Evolutionary conservation across 1,284 basidiomycete species (phyloP).

Genomic region (Moniliophthora roreri): DNA sequence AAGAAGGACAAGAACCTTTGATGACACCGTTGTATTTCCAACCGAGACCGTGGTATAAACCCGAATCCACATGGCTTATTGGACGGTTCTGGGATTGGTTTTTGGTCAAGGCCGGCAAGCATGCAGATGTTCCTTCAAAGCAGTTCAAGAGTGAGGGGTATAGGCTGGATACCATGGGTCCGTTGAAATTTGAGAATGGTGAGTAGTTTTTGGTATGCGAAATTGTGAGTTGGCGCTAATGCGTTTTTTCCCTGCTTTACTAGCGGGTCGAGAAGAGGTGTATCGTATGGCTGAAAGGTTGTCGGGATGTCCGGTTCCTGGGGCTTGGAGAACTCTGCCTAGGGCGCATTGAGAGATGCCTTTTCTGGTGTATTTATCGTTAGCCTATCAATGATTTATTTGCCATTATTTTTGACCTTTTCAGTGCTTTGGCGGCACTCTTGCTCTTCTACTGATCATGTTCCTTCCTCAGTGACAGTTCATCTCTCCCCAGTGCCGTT

Average conservation of each 20-base stretch:
- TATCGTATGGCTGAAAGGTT: slow-evolving; percentile 35
- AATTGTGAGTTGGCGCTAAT: no score
- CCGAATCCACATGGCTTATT: slow-evolving; percentile 24
- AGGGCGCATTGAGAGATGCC: no score
- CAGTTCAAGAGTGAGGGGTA: slow-evolving; percentile 29
- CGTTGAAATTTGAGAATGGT: slow-evolving; percentile 1
- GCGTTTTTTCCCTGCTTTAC: background rate
- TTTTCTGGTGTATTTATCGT: no score
- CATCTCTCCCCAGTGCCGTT: no score
- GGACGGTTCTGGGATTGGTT: slow-evolving; percentile 18
- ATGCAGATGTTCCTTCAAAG: slow-evolving; percentile 33
- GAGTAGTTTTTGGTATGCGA: background rate
- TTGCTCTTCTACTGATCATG: no score
- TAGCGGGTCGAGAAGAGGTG: slow-evolving; percentile 38
- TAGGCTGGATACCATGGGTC: slow-evolving; percentile 27
- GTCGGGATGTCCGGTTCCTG: slow-evolving; percentile 37
- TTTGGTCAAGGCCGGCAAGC: slow-evolving; percentile 29
- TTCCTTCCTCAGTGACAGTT: no score
- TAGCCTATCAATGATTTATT: no score
- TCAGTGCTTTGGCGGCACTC: no score
- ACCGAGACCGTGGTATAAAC: slow-evolving; percentile 44
- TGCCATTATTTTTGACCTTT: no score
- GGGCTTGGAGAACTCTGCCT: slow-evolving; percentile 22
- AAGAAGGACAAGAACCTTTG: background rate
- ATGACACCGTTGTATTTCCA: slow-evolving; percentile 26